Evolutionary conservation across 345 rosid genomes (phyloP).

Genomic region (Schrenkiella parvula): DNA sequence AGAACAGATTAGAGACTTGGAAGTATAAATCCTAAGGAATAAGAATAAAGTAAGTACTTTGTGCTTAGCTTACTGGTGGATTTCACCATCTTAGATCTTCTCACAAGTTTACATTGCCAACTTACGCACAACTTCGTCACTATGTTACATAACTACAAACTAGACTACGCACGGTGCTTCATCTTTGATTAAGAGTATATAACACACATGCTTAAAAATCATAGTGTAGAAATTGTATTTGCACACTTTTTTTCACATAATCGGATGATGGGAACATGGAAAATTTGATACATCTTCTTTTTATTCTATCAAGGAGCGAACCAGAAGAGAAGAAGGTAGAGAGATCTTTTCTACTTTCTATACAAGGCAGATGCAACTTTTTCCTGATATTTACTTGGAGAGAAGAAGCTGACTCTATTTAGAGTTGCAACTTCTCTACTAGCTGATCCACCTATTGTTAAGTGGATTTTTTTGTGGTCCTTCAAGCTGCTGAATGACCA

Average conservation of each 20-base stretch:
- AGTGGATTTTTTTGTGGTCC: slow-evolving; percentile 6
- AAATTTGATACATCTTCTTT: neutral
- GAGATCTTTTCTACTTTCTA: slow-evolving; percentile 7
- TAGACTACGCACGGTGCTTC: neutral
- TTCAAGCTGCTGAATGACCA: slow-evolving; percentile 14
- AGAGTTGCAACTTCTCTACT: slow-evolving; percentile 12
- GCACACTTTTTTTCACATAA: neutral
- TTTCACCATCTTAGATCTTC: neutral
- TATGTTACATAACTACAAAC: neutral
- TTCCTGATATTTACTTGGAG: slow-evolving; percentile 18
- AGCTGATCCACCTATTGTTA: neutral
- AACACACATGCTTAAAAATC: neutral
- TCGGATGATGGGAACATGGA: neutral
- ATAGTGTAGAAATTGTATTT: neutral
- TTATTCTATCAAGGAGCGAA: neutral
- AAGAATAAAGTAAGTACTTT: neutral
- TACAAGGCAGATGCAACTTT: slow-evolving; percentile 10
- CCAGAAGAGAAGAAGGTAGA: neutral
- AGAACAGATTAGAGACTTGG: neutral
- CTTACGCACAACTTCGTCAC: neutral
- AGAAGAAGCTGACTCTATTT: neutral
- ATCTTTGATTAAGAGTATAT: neutral
- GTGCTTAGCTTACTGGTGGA: neutral
- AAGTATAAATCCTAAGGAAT: neutral
- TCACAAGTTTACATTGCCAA: neutral